Conservation (phyloP, 306 rosid genomes). For the Quercus engelmannii region DNA sequence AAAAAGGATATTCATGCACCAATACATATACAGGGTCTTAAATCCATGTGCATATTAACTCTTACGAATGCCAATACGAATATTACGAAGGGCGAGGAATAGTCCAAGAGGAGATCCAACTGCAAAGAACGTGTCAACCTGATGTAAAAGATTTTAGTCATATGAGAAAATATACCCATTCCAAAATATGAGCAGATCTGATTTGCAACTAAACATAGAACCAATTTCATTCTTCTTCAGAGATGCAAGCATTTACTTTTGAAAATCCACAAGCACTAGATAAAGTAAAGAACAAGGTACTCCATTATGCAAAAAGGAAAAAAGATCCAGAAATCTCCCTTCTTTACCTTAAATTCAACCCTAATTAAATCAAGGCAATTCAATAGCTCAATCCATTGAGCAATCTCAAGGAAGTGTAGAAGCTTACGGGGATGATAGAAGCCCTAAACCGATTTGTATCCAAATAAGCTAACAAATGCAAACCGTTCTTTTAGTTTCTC, state of each 20-base stretch:
- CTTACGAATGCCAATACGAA: conserved; percentile 86
- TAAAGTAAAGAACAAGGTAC: neutral
- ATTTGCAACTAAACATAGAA: conserved; percentile 4
- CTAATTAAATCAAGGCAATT: too few species aligned
- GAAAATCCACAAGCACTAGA: neutral
- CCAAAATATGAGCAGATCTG: neutral
- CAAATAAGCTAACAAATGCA: too few species aligned
- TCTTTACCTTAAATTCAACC: conserved; percentile 72
- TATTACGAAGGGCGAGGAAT: conserved; percentile 90
- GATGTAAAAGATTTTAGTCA: conserved; percentile 24
- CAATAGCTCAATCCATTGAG: too few species aligned
- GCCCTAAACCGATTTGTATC: too few species aligned
- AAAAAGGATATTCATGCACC: neutral
- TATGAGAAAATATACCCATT: conserved; percentile 7
- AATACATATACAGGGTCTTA: neutral
- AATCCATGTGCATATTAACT: conserved; percentile 2
- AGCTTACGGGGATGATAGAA: too few species aligned
- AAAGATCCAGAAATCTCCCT: conserved; percentile 4
- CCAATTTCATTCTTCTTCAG: neutral
- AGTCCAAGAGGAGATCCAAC: conserved; percentile 99
- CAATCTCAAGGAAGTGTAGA: too few species aligned
- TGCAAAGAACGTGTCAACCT: conserved; percentile 99
- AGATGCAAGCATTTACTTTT: neutral
- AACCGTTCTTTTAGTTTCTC: too few species aligned
- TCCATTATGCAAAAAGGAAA: neutral